phyloP scores from a whole-genome alignment of 2,329 filamentous ascomycete genomes.

The Apiospora koreana region DNA sequence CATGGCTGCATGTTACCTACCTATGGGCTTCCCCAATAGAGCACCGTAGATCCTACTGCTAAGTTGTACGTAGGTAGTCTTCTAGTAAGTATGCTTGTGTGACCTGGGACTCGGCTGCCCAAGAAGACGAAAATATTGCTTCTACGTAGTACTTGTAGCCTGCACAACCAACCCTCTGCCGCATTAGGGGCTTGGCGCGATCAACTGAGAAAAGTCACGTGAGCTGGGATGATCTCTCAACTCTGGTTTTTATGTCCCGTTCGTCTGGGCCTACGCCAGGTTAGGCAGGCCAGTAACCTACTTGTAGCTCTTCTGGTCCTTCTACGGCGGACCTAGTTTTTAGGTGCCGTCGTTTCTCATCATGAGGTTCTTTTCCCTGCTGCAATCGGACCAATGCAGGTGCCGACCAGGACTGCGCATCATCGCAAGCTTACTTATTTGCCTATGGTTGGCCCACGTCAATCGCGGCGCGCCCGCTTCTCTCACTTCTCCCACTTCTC shows the following conservation, averaged over 20 bases:
- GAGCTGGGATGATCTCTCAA: not conserved
- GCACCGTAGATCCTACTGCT: not conserved
- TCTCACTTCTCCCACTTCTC: not conserved
- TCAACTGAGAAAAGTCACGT: not conserved
- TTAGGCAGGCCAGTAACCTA: not conserved
- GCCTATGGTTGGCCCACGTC: not conserved
- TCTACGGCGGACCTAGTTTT: not conserved
- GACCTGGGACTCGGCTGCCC: not conserved
- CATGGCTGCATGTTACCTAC: not conserved
- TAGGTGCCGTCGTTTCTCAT: not conserved
- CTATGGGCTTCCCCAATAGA: not conserved
- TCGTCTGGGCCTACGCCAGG: not conserved
- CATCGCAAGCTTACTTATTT: not conserved
- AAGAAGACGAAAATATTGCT: not conserved
- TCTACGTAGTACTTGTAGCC: too few species aligned
- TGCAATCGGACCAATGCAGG: not conserved
- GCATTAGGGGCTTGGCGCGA: conserved; percentile 1
- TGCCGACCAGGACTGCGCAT: not conserved
- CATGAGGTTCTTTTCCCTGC: not conserved
- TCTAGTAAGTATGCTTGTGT: not conserved
- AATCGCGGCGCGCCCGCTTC: not conserved
- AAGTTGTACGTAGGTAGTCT: too few species aligned
- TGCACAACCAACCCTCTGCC: not conserved
- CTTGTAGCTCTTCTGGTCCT: not conserved
- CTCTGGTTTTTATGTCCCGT: not conserved